phyloP scores from a whole-genome alignment of 495 filamentous ascomycete species.

The Lasiosphaeria miniovina region DNA sequence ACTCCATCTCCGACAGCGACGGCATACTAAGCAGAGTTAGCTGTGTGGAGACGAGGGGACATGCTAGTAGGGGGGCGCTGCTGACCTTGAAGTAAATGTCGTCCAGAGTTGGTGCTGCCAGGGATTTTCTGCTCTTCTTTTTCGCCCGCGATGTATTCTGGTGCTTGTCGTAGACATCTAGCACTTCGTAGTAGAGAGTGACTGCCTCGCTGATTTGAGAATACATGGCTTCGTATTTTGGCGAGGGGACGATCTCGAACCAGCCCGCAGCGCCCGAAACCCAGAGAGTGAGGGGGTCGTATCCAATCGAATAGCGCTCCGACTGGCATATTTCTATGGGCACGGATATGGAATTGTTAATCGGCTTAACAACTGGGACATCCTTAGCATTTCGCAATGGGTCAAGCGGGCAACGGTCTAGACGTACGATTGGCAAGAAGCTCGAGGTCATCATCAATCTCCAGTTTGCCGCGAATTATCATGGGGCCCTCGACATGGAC shows the following conservation, averaged over 20 bases:
- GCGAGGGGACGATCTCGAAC: constrained; percentile 67
- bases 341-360: constrained; percentile 41
- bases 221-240: constrained; percentile 59
- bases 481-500: constrained; percentile 41
- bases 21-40: constrained; percentile 37
- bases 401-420: neutral
- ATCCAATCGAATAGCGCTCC: constrained; percentile 66
- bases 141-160: constrained; percentile 22
- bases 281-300: constrained; percentile 67
- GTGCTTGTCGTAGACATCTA: constrained; percentile 34
- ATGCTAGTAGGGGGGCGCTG: neutral
- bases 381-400: constrained; percentile 23
- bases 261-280: constrained; percentile 74
- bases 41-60: neutral
- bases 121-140: constrained; percentile 28
- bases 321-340: constrained; percentile 62
- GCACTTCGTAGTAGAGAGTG: constrained; percentile 64
- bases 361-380: constrained; percentile 44
- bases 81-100: constrained; percentile 43
- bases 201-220: constrained; percentile 67
- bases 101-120: constrained; percentile 24
- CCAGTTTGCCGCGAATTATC: constrained; percentile 42
- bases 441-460: constrained; percentile 31
- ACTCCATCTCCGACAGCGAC: constrained; percentile 41
- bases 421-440: constrained; percentile 7